phyloP scores from a whole-genome alignment of 257 asterid genomes.

The Paraleonurus japonicus region DNA sequence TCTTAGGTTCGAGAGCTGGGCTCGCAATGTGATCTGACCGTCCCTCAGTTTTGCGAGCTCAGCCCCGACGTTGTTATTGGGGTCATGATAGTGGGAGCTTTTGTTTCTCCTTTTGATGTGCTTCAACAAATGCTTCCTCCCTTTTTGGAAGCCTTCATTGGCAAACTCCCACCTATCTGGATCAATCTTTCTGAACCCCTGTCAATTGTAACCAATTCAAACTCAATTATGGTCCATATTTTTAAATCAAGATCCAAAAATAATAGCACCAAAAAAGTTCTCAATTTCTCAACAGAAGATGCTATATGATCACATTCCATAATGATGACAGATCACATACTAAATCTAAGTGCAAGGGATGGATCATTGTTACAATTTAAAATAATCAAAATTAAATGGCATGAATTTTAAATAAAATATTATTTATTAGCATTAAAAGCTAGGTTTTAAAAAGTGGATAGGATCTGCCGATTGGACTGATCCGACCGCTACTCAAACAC shows the following conservation, averaged over 20 bases:
- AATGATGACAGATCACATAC: too few species aligned
- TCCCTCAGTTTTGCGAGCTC: conserved; percentile 55
- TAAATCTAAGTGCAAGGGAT: too few species aligned
- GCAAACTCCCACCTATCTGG: conserved; percentile 94
- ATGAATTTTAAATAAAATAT: too few species aligned
- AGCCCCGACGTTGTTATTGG: background rate
- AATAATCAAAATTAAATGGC: too few species aligned
- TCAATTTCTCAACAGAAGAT: background rate
- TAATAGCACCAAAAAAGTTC: background rate
- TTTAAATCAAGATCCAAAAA: background rate
- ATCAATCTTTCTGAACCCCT: conserved; percentile 88
- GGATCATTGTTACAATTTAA: too few species aligned
- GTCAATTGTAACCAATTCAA: background rate
- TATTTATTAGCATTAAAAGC: too few species aligned
- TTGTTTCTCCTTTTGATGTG: conserved; percentile 77
- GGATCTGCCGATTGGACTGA: too few species aligned
- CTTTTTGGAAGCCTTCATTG: conserved; percentile 61
- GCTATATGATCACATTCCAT: background rate
- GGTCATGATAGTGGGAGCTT: conserved; percentile 19
- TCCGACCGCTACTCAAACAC: too few species aligned
- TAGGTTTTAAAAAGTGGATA: too few species aligned
- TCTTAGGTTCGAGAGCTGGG: conserved; percentile 52
- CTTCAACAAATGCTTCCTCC: conserved; percentile 75
- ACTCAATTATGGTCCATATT: background rate
- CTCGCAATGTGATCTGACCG: conserved; percentile 38